Percentiles rank a stretch among this genome's conserved stretches.
phyloP scores from a whole-genome alignment of 176 grass and related monocot species.

The sorghum (Sorghum bicolor) region Sorghum_bicolor_NCBIv3 NC_012872.2:56996501-56997000 shows the following conservation, averaged over 20 bases:
- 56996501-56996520: slow-evolving; percentile 40
- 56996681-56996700: neutral
- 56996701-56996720: slow-evolving; percentile 8
- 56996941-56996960: too few species aligned
- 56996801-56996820: too few species aligned
- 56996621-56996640: slow-evolving; percentile 12
- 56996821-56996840: too few species aligned
- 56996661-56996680: neutral
- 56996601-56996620: neutral
- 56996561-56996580: neutral
- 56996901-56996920: too few species aligned
- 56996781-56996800: too few species aligned
- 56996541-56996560: slow-evolving; percentile 49
- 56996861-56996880: too few species aligned
- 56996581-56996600: neutral
- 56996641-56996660: neutral
- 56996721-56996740: neutral
- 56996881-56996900: too few species aligned
- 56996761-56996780: neutral
- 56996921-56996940: too few species aligned
- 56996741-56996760: neutral
- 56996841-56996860: too few species aligned
- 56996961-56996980: too few species aligned
- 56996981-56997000: too few species aligned
- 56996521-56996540: slow-evolving; percentile 68